phyloP scores from a whole-genome alignment of 169 alveolate species.

The Cytauxzoon felis region DNA sequence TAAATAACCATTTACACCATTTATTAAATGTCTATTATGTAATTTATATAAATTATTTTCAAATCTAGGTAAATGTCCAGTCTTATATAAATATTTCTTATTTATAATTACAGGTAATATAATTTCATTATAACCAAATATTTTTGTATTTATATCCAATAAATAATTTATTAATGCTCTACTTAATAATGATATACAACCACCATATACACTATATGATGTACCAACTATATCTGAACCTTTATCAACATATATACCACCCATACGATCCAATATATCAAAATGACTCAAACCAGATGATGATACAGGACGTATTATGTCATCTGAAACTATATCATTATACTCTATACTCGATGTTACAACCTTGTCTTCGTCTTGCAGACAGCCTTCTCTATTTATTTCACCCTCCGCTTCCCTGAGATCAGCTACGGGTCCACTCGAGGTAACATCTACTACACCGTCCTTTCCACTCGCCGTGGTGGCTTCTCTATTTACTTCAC shows the following conservation, averaged over 20 bases:
- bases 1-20: conserved; percentile 70
- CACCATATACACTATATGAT: conserved; percentile 47
- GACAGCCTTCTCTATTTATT: no score
- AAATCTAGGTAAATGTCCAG: conserved; percentile 75
- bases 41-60: conserved; percentile 70
- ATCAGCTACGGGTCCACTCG: no score
- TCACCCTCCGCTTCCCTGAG: no score
- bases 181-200: conserved; percentile 54
- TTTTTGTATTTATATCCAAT: conserved; percentile 64
- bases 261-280: conserved; percentile 33
- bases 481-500: no score
- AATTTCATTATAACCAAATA: conserved; percentile 63
- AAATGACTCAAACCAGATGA: conserved; percentile 19
- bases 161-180: conserved; percentile 67
- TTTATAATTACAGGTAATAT: conserved; percentile 65
- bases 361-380: no score
- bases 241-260: conserved; percentile 2
- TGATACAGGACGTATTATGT: neutral
- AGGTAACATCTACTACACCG: no score
- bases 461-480: no score
- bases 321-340: no score
- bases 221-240: conserved; percentile 40
- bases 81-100: conserved; percentile 47
- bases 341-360: no score
- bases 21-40: conserved; percentile 49